These are phyloP conservation scores for Durio zibethinus DNA, from an alignment of 345 rosid species.

Conservation along the genomic window DNA sequence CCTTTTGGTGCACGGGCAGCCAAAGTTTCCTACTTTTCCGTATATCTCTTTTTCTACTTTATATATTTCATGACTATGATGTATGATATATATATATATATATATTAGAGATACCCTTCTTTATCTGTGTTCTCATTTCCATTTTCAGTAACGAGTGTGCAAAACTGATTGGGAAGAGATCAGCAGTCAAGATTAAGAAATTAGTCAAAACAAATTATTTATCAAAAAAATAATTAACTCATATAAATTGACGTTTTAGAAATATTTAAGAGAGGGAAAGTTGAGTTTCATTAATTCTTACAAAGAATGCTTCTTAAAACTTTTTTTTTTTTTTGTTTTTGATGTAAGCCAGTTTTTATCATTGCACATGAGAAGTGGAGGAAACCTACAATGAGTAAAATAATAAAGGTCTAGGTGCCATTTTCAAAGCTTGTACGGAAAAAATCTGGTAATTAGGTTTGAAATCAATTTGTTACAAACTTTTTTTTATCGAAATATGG, in stretches of 20 bases:
- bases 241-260: no score
- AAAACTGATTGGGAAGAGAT: no score
- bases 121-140: neutral
- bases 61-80: neutral
- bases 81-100: neutral
- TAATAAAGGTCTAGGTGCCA: neutral
- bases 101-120: no score
- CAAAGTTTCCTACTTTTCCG: constrained; percentile 1
- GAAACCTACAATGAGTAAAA: neutral
- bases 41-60: neutral
- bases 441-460: neutral
- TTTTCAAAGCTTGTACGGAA: neutral
- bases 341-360: neutral
- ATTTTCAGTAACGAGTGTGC: neutral
- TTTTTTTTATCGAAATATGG: no score
- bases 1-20: constrained; percentile 13
- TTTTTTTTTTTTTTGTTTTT: no score
- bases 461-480: no score
- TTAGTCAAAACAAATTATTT: neutral
- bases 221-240: no score
- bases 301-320: neutral
- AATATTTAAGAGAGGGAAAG: no score
- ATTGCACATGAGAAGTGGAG: neutral
- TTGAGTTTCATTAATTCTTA: neutral
- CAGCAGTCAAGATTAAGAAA: neutral